A percentile compares a stretch with the other conserved stretches of the same genome.
Evolutionary conservation across 2,329 filamentous ascomycete species (phyloP).

Genomic region (Penicillium sp.): DNA sequence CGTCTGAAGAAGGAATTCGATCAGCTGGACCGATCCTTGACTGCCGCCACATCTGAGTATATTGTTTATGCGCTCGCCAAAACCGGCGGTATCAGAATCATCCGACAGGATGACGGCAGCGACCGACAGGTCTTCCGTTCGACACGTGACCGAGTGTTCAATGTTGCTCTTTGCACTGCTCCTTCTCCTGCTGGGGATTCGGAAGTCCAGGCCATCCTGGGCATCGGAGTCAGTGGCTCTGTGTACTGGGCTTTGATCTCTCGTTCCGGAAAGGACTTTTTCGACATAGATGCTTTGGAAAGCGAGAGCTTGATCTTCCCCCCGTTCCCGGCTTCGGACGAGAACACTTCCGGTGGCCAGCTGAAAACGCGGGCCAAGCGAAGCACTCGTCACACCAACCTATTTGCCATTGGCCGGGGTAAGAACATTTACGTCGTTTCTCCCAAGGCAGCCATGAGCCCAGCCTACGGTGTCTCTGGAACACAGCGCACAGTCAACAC

Average conservation of each 20-base stretch:
- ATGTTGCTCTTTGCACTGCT: conserved; percentile 78
- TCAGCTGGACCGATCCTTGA: conserved; percentile 91
- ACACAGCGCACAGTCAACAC: conserved; percentile 71
- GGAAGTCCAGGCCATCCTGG: conserved; percentile 80
- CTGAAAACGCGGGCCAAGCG: conserved; percentile 93
- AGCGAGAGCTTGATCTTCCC: conserved; percentile 87
- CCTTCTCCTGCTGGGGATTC: conserved; percentile 54
- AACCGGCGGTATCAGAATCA: conserved; percentile 87
- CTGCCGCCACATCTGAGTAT: conserved; percentile 84
- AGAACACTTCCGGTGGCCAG: conserved; percentile 86
- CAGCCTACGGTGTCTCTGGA: conserved; percentile 52
- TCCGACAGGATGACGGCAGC: conserved; percentile 88
- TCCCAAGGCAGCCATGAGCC: conserved; percentile 56
- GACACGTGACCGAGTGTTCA: conserved; percentile 92
- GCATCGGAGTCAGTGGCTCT: conserved; percentile 89
- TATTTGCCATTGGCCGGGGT: conserved; percentile 92
- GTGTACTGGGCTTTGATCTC: conserved; percentile 93
- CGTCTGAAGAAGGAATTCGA: conserved; percentile 97
- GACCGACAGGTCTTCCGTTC: conserved; percentile 91
- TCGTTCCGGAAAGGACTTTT: conserved; percentile 74
- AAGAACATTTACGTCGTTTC: conserved; percentile 92
- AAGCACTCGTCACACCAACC: conserved; percentile 85
- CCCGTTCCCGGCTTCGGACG: conserved; percentile 80
- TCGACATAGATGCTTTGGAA: conserved; percentile 77
- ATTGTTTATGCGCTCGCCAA: conserved; percentile 95